phyloP scores from a whole-genome alignment of 768 basidiomycete species.

The Cantharellus anzutake region DNA sequence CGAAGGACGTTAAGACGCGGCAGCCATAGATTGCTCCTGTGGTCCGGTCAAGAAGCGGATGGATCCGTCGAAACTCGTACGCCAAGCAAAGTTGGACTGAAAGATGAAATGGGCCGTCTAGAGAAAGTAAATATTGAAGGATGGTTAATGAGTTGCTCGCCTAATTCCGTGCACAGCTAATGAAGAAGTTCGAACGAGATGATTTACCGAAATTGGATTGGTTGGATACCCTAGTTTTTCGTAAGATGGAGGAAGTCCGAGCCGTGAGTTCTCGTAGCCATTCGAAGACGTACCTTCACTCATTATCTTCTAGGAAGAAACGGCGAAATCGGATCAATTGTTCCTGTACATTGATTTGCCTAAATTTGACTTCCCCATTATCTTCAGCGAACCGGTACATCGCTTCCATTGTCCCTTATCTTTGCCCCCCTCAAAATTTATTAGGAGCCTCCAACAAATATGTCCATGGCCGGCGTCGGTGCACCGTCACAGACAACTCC shows the following conservation, averaged over 20 bases:
- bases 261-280: constrained; percentile 33
- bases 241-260: constrained; percentile 90
- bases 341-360: constrained; percentile 93
- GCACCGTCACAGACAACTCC: constrained; percentile 20
- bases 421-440: not conserved
- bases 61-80: constrained; percentile 65
- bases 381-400: constrained; percentile 77
- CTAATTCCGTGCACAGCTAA: constrained; percentile 16
- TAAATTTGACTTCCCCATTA: constrained; percentile 90
- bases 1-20: constrained; percentile 32
- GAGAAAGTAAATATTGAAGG: constrained; percentile 45
- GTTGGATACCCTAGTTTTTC: constrained; percentile 83
- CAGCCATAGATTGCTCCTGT: constrained; percentile 73
- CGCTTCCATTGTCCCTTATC: not conserved
- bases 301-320: constrained; percentile 44
- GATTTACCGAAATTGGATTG: constrained; percentile 90
- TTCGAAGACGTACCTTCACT: not conserved
- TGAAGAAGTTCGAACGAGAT: constrained; percentile 91
- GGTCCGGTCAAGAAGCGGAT: constrained; percentile 73
- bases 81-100: constrained; percentile 61
- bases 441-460: constrained; percentile 3
- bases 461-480: constrained; percentile 16
- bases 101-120: constrained; percentile 88
- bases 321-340: constrained; percentile 81
- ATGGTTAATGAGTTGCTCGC: not conserved